phyloP scores from a whole-genome alignment of 2,329 filamentous ascomycete genomes.

The Pseudogymnoascus sp. region DNA sequence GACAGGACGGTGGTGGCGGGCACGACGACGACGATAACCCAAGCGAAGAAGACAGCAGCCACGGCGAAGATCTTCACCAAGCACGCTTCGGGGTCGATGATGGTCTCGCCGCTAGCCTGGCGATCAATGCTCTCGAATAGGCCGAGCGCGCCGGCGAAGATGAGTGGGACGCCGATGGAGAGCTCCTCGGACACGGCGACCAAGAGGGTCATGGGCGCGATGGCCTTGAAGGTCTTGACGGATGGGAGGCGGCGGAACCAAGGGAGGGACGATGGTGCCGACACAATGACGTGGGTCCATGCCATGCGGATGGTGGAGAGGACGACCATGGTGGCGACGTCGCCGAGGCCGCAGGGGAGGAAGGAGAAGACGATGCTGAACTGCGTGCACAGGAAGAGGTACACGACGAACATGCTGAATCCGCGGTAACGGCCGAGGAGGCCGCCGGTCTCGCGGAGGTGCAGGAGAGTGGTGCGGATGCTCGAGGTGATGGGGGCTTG shows the following conservation, averaged over 20 bases:
- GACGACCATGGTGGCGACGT: constrained; percentile 50
- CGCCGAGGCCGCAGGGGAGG: constrained; percentile 38
- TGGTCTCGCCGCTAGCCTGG: constrained; percentile 22
- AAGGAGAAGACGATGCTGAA: constrained; percentile 33
- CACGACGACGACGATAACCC: constrained; percentile 57
- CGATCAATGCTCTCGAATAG: constrained; percentile 13
- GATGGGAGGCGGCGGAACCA: constrained; percentile 65
- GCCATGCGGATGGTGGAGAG: constrained; percentile 62
- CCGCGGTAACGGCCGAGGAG: constrained; percentile 63
- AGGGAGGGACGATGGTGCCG: constrained; percentile 51
- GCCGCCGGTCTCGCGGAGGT: constrained; percentile 57
- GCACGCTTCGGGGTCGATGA: constrained; percentile 32
- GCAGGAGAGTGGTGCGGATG: constrained; percentile 48
- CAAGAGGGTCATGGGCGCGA: constrained; percentile 58
- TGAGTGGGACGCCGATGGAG: constrained; percentile 38
- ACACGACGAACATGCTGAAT: constrained; percentile 42
- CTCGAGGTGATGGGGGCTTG: constrained; percentile 53
- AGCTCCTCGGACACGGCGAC: constrained; percentile 51
- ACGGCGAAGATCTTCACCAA: constrained; percentile 40
- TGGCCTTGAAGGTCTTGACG: constrained; percentile 57
- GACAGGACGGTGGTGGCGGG: constrained; percentile 69
- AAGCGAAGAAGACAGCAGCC: constrained; percentile 38
- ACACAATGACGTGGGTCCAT: constrained; percentile 84
- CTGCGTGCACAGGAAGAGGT: constrained; percentile 34
- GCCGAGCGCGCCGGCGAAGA: constrained; percentile 38